Conservation (phyloP, 2,329 filamentous ascomycete species). For the Beauveria varroae region DNA sequence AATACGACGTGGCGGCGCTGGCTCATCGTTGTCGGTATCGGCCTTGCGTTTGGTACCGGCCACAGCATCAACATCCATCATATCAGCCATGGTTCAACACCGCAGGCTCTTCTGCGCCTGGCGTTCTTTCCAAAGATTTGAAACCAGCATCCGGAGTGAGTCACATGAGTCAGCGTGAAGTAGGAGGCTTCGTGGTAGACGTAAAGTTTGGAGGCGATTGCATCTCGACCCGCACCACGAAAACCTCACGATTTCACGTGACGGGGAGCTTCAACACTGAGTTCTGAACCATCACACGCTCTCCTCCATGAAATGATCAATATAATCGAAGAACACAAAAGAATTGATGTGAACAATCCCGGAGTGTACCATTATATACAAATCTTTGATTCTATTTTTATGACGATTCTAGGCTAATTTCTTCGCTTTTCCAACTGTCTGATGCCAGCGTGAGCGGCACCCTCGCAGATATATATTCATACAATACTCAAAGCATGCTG, state of each 20-base stretch:
- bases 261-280: neutral
- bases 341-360: too few relatives aligned
- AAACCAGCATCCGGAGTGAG: neutral
- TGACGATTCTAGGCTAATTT: neutral
- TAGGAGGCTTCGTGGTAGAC: neutral
- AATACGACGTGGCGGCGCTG: slow-evolving; percentile 39
- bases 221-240: slow-evolving; percentile 9
- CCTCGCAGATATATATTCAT: neutral
- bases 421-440: neutral
- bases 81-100: slow-evolving; percentile 24
- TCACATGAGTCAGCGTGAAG: neutral
- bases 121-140: neutral
- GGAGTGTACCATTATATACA: neutral
- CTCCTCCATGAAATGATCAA: neutral
- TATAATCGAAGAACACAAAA: neutral
- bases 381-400: neutral
- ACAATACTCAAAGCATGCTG: neutral
- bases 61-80: slow-evolving; percentile 37
- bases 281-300: neutral
- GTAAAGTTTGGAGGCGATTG: neutral
- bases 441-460: neutral
- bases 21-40: slow-evolving; percentile 28
- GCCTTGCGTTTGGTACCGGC: slow-evolving; percentile 45
- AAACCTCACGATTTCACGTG: slow-evolving; percentile 9
- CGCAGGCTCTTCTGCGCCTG: neutral